Evolutionary conservation across 1,284 basidiomycete genomes (phyloP).

Genomic region (Trichosporon coremiiforme): DNA sequence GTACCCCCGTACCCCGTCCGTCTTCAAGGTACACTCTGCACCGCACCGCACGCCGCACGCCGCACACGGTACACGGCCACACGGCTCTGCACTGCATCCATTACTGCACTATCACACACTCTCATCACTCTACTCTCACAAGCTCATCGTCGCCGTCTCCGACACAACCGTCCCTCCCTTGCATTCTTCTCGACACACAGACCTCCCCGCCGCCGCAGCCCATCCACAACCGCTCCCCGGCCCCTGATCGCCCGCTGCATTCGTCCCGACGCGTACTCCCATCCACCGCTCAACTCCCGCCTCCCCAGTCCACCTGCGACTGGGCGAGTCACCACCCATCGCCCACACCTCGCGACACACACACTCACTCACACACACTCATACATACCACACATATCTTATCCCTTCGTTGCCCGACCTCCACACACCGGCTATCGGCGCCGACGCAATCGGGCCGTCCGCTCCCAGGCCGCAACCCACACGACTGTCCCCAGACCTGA

Average conservation of each 20-base stretch:
- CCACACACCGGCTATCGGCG: not conserved
- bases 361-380: not conserved
- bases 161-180: not conserved
- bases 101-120: not conserved
- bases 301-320: conserved; percentile 1
- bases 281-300: not conserved
- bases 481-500: not conserved
- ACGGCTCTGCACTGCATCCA: not conserved
- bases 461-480: not conserved
- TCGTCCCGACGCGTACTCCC: not conserved
- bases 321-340: not conserved
- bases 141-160: not conserved
- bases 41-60: conserved; percentile 2
- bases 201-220: not conserved
- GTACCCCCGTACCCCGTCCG: conserved; percentile 3
- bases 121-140: not conserved
- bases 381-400: not conserved
- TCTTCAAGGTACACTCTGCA: not conserved
- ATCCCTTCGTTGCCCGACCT: not conserved
- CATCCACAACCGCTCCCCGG: not conserved
- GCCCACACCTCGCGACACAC: not conserved
- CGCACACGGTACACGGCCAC: not conserved
- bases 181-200: not conserved
- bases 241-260: conserved; percentile 18
- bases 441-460: not conserved